Evolutionary conservation across 2,329 filamentous ascomycete genomes (phyloP), one percentile per base, ranked within the genome.

Genomic region (Penicillium vulpinum): DNA sequence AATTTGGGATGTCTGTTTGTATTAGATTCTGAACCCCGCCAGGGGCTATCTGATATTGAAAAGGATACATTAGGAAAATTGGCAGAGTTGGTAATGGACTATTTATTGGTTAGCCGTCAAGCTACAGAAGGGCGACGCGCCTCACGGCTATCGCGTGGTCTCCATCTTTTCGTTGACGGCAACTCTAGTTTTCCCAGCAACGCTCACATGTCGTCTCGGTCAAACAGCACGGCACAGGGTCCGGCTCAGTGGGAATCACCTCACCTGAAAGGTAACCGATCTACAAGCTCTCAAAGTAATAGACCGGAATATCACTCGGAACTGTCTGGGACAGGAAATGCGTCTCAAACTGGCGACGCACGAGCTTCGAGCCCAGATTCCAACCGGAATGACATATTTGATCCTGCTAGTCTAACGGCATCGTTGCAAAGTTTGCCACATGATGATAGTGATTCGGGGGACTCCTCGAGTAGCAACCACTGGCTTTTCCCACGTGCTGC

Each of bases 401-500:
- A 16, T 11, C 22, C 45, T 1, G 8, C 36, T 9, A 55, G 52
- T 15, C 22, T 45, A 13, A 13, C 38, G 5, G 8, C 5, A 24
- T 55, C 52, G 16, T 29, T 41, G 13, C 38, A 29, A 7, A 43
- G 24, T 29, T 43, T 18, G 22, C 36, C 6, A 22, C 9, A 29
- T 39, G 50, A 16, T 5, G 44, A 18, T 0, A 26, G 29, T 43
- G 26, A 26, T 21, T 43, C 41, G 18, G 22, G 29, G 4, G 46
- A 18, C 5, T 50, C 43, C n/a, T 38, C 55, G 9, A 35, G 45
- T n/a, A 50, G 50, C 43, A 44, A 61, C 36, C 58, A 51, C n/a
- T 62, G 57, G 61, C 59, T 61, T 21, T 62, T 63, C 39, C 57
- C 52, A 49, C 59, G 62, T 28, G 62, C 62, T 5, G 62, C 62